phyloP scores from a whole-genome alignment of 148 eudicot species.

The Chenopodium formosanum region DNA sequence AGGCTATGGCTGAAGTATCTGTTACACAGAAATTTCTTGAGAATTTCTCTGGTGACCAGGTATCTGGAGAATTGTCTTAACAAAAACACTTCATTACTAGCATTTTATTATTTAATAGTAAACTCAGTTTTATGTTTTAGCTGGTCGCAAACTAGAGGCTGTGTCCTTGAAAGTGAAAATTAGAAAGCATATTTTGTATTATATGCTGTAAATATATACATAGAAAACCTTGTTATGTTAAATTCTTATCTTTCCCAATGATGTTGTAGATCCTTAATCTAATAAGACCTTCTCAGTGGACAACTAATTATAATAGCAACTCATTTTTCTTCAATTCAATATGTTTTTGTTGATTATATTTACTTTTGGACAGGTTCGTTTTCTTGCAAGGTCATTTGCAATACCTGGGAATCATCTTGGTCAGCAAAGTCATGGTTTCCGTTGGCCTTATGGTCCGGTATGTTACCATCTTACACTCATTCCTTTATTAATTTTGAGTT shows the following conservation, averaged over 20 bases:
- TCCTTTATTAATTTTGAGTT: not conserved
- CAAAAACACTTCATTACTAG: not conserved
- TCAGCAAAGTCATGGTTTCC: constrained; percentile 98
- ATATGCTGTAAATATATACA: no score
- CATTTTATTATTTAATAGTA: not conserved
- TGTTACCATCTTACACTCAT: constrained; percentile 25
- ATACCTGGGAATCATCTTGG: constrained; percentile 99
- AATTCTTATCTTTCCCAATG: no score
- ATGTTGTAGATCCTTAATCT: no score
- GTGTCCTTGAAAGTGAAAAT: not conserved
- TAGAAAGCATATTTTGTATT: no score
- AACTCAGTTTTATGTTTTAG: not conserved
- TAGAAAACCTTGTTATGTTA: no score
- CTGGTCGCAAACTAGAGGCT: not conserved
- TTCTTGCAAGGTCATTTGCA: constrained; percentile 93
- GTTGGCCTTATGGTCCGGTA: constrained; percentile 99
- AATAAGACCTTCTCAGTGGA: not conserved
- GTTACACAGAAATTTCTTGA: constrained; percentile 91
- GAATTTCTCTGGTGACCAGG: constrained; percentile 96
- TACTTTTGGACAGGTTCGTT: constrained; percentile 71
- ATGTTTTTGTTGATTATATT: constrained; percentile 6
- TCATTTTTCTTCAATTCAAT: not conserved
- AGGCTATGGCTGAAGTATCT: constrained; percentile 81
- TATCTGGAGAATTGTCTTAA: constrained; percentile 25
- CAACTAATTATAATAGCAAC: not conserved